Conservation (phyloP, 129 eudicot genomes). For the sunflower (Helianthus annuus) region HanXRQr2.0-SUNRISE NC_035438.2:21382533-21383032, state of each 20-base stretch:
- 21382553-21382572: constrained; percentile 39
- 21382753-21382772: constrained; percentile 63
- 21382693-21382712: constrained; percentile 55
- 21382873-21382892: constrained; percentile 38
- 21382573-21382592: constrained; percentile 17
- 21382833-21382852: constrained; percentile 24
- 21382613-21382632: constrained; percentile 42
- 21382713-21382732: constrained; percentile 68
- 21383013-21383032: constrained; percentile 26
- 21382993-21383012: constrained; percentile 26
- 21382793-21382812: constrained; percentile 80
- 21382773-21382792: constrained; percentile 73
- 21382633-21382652: constrained; percentile 59
- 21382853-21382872: constrained; percentile 61
- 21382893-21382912: constrained; percentile 35
- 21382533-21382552: constrained; percentile 65
- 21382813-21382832: constrained; percentile 43
- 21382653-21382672: constrained; percentile 38
- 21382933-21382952: constrained; percentile 85
- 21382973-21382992: constrained; percentile 13
- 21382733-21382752: constrained; percentile 63
- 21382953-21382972: constrained; percentile 37
- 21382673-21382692: constrained; percentile 48
- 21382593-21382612: constrained; percentile 31
- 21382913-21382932: constrained; percentile 70